Evolutionary conservation across 2,329 filamentous ascomycete genomes (phyloP).

Genomic region (Talaromyces verruculosus): DNA sequence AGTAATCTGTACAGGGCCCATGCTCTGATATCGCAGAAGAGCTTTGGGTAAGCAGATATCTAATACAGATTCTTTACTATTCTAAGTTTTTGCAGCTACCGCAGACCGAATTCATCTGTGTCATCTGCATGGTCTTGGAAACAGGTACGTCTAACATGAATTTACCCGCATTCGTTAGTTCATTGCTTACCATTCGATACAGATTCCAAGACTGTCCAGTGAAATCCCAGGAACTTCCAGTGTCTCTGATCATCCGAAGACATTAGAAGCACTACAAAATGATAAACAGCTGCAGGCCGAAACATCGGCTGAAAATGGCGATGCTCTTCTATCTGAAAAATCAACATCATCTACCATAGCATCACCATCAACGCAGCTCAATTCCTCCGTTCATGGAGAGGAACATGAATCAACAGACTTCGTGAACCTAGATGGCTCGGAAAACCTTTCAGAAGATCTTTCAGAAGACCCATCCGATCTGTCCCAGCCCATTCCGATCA

Average conservation of each 20-base stretch:
- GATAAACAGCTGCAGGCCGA: too few relatives aligned
- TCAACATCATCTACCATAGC: neutral
- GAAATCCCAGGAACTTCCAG: neutral
- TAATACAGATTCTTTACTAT: neutral
- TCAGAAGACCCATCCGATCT: neutral
- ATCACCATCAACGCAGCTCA: neutral
- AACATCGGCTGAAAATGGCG: too few relatives aligned
- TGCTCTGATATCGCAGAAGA: neutral
- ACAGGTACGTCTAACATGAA: neutral
- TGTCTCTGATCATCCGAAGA: neutral
- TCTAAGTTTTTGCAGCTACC: neutral
- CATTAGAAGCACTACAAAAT: neutral
- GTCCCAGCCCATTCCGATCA: neutral
- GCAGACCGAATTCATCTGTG: neutral
- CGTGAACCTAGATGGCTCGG: neutral
- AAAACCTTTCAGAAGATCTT: neutral
- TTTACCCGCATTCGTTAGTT: neutral
- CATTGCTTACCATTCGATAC: neutral
- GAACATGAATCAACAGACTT: neutral
- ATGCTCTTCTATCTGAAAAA: too few relatives aligned
- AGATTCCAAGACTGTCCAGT: neutral
- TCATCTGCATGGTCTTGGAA: slow-evolving; percentile 5
- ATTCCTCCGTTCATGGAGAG: too few relatives aligned
- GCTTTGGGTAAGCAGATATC: neutral
- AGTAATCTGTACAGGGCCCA: slow-evolving; percentile 1